phyloP scores from a whole-genome alignment of 2,329 filamentous ascomycete genomes.

The Trichothecium roseum region DNA sequence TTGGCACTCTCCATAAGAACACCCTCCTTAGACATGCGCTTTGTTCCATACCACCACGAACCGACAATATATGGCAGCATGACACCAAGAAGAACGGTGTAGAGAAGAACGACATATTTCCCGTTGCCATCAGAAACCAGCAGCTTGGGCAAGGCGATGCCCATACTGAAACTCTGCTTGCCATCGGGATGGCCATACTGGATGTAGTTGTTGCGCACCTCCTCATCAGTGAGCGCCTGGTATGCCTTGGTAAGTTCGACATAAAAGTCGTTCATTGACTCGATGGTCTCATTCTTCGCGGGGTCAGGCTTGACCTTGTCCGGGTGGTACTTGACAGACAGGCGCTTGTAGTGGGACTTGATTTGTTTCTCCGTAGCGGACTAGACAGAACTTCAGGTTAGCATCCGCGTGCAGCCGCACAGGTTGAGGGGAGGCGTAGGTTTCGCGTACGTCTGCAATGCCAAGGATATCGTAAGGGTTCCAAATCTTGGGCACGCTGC shows the following conservation, averaged over 20 bases:
- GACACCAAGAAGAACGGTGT: slow-evolving; percentile 79
- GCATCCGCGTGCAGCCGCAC: neutral
- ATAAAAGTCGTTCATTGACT: slow-evolving; percentile 77
- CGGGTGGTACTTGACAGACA: slow-evolving; percentile 81
- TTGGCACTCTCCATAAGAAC: slow-evolving; percentile 89
- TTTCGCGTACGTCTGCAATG: slow-evolving; percentile 58
- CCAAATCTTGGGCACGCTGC: slow-evolving; percentile 69
- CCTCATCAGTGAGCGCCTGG: slow-evolving; percentile 94
- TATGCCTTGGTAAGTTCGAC: slow-evolving; percentile 97
- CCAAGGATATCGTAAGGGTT: slow-evolving; percentile 94
- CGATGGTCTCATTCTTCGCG: slow-evolving; percentile 79
- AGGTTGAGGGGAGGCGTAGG: neutral
- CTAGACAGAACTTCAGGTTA: slow-evolving; percentile 27
- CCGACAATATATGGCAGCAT: slow-evolving; percentile 88
- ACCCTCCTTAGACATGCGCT: slow-evolving; percentile 85
- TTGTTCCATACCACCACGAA: slow-evolving; percentile 98
- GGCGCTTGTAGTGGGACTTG: slow-evolving; percentile 78
- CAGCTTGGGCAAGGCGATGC: slow-evolving; percentile 88
- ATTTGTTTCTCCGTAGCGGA: slow-evolving; percentile 81
- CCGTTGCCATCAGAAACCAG: slow-evolving; percentile 89
- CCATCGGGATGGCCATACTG: slow-evolving; percentile 95
- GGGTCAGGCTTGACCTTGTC: slow-evolving; percentile 83
- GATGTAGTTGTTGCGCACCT: slow-evolving; percentile 92
- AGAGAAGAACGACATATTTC: slow-evolving; percentile 88
- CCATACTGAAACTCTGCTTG: slow-evolving; percentile 96